Percentiles rank a stretch among this genome's conserved stretches.
Conservation (phyloP, 2,329 filamentous ascomycete genomes). For the Botrytis elliptica region DNA sequence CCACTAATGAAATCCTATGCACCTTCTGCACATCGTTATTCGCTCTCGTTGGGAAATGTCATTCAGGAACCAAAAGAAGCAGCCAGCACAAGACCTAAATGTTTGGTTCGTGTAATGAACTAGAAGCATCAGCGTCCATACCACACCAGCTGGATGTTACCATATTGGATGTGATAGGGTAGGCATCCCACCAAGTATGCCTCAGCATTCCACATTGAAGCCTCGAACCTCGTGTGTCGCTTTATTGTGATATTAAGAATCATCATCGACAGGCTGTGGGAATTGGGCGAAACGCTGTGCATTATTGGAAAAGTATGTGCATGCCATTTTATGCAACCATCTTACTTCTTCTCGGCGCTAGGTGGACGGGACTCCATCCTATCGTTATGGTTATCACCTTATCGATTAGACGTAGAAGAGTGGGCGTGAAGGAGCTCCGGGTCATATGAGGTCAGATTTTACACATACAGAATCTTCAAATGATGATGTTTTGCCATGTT, state of each 20-base stretch:
- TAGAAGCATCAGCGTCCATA: neutral
- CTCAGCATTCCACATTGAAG: neutral
- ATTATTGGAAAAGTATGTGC: conserved; percentile 11
- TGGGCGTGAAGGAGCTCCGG: neutral
- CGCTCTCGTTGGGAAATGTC: neutral
- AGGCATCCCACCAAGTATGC: neutral
- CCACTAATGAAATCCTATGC: neutral
- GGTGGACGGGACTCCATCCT: neutral
- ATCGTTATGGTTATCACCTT: conserved; percentile 16
- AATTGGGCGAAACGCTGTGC: conserved; percentile 21
- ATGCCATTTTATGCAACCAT: conserved; percentile 18
- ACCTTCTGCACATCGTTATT: neutral
- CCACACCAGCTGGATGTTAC: neutral
- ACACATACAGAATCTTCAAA: neutral
- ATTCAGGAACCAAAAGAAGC: conserved; percentile 1
- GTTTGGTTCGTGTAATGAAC: neutral
- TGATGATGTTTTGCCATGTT: neutral
- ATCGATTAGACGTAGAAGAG: conserved; percentile 15
- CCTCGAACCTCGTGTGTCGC: neutral
- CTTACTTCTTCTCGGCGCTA: neutral
- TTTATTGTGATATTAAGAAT: neutral
- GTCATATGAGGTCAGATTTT: conserved; percentile 15
- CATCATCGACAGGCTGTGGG: conserved; percentile 10
- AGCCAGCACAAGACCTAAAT: neutral
- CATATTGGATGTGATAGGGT: neutral